Percentiles rank a stretch among this genome's conserved stretches.
phyloP scores from a whole-genome alignment of 2,329 filamentous ascomycete genomes.

The Botrytis hyacinthi region DNA sequence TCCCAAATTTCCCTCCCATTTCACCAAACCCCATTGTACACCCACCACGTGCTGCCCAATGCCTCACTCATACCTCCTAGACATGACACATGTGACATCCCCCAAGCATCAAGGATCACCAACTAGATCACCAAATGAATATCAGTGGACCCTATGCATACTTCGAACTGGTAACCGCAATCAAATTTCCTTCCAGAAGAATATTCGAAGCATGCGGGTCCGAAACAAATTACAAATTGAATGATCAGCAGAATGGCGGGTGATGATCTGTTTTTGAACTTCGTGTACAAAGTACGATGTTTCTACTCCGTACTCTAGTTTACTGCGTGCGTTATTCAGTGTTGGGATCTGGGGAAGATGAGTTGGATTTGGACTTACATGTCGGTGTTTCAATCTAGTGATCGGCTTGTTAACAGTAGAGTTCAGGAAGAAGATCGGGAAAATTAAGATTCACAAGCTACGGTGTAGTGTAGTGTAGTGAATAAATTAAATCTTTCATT shows the following conservation, averaged over 20 bases:
- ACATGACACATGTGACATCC: conserved; percentile 1
- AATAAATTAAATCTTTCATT: not conserved
- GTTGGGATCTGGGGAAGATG: not conserved
- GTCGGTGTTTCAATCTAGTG: not conserved
- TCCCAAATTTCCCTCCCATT: not conserved
- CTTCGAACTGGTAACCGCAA: not conserved
- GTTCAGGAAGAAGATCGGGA: not conserved
- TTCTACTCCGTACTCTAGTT: not conserved
- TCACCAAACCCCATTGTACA: not conserved
- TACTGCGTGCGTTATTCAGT: not conserved
- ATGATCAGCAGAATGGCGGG: not conserved
- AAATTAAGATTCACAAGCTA: not conserved
- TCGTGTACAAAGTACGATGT: not conserved
- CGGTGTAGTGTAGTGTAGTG: not conserved
- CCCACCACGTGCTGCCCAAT: not conserved
- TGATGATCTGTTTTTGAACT: not conserved
- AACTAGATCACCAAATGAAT: not conserved
- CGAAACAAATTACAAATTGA: not conserved
- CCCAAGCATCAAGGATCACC: not conserved
- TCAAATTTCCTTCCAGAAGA: not conserved
- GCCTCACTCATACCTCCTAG: not conserved
- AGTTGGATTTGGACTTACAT: not conserved
- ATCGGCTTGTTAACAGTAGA: not conserved
- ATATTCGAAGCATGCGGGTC: not conserved
- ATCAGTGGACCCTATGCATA: not conserved